Percentiles rank a stretch among this genome's conserved stretches.
Conservation (phyloP, 1,284 basidiomycete genomes). For the Fomitopsis pinicola region DNA sequence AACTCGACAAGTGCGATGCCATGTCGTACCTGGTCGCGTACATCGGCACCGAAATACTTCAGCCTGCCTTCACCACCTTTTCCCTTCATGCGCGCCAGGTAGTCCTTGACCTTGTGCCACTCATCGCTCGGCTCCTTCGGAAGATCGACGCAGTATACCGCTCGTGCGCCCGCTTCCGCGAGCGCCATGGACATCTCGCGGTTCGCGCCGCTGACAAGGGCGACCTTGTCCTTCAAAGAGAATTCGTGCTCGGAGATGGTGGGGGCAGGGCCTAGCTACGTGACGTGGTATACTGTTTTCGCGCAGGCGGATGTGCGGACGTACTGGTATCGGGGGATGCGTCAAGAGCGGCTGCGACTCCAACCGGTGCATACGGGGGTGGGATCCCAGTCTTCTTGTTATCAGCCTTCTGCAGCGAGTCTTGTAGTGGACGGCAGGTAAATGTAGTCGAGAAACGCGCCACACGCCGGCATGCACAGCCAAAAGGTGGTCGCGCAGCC, state of each 20-base stretch:
- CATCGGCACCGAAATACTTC: slow-evolving; percentile 65
- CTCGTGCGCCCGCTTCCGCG: slow-evolving; percentile 73
- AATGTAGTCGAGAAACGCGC: neutral
- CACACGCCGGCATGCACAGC: neutral
- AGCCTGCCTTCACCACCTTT: slow-evolving; percentile 40
- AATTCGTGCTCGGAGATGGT: slow-evolving; percentile 65
- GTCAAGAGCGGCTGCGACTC: slow-evolving; percentile 55
- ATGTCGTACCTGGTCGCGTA: slow-evolving; percentile 48
- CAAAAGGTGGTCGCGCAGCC: neutral
- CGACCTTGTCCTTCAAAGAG: slow-evolving; percentile 68
- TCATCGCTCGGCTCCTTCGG: slow-evolving; percentile 61
- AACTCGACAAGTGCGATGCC: too few species aligned
- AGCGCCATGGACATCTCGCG: slow-evolving; percentile 78
- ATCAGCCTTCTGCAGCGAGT: slow-evolving; percentile 4
- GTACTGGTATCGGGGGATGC: slow-evolving; percentile 24
- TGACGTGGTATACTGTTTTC: neutral
- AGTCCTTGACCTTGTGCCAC: slow-evolving; percentile 55
- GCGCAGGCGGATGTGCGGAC: neutral
- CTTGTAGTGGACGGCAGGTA: neutral
- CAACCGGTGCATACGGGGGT: slow-evolving; percentile 56
- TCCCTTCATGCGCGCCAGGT: slow-evolving; percentile 41
- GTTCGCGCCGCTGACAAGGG: slow-evolving; percentile 75
- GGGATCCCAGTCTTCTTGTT: slow-evolving; percentile 18
- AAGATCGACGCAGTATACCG: slow-evolving; percentile 76
- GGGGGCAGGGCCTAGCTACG: slow-evolving; percentile 15